Evolutionary conservation across 768 basidiomycete genomes (phyloP), one percentile per base, ranked within the genome.

Genomic region (Sarcodon sp.): DNA sequence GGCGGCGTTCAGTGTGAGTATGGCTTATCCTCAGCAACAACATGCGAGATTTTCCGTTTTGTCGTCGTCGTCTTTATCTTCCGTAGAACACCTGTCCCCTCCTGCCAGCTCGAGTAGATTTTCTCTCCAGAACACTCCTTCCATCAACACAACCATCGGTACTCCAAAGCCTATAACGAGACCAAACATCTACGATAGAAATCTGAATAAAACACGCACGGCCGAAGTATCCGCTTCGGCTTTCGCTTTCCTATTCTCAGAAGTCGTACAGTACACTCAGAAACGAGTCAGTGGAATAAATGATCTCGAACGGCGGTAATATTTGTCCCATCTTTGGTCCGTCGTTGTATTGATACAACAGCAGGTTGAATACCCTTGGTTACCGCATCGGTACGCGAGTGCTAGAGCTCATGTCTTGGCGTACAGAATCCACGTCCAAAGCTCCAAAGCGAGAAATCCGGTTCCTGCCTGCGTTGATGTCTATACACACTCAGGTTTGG

Each of bases 401-500:
- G 15, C 75, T 97, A 35, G 91, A 93, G 62, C 75, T 93, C 54
- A 81, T 86, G 77, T 64, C 76, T 48, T 90, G 81, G 84, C 82
- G 81, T 21, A 71, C 74, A 46, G 90, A 87, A 66, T 77, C 76
- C 35, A 70, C 76, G 21, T 81, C 83, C 36, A 88, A 96, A 65
- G 73, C 82, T n/a, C 93, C 96, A 8, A 92, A 92, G 61, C 81
- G 92, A 57, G 91, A 94, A 60, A 85, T 84, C 38, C 80, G 89
- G 38, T 83, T 98, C 55, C 73, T 98, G 13, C 88, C 91, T 5
- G 85, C 87, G 3, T 75, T 99, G 47, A 90, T 93, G 81, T 83
- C 82, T 59, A 80, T 99, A 46, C 94, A 97, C 57, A 92, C 90
- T 1, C 89, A 94, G 55, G 82, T 98, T 21, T 99, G 94, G 85